Evolutionary conservation across 2,329 filamentous ascomycete species (phyloP).

Genomic region (Alternaria incomplexa): DNA sequence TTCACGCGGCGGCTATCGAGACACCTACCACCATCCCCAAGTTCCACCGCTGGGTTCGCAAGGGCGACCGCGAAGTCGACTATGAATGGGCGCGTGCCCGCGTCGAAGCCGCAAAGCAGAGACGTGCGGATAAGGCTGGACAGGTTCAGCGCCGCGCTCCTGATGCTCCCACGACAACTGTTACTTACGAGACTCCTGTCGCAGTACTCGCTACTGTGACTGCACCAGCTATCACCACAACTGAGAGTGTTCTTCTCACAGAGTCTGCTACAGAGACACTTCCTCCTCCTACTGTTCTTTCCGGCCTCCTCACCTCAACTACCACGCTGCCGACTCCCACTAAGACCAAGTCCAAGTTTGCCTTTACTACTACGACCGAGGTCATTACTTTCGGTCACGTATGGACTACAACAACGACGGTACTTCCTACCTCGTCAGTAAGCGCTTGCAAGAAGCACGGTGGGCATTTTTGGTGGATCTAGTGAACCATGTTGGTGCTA

Average conservation of each 20-base stretch:
- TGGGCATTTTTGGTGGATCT: slow-evolving; percentile 34
- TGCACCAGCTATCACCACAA: slow-evolving; percentile 36
- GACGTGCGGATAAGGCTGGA: slow-evolving; percentile 29
- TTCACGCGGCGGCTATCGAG: slow-evolving; percentile 38
- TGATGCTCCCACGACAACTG: slow-evolving; percentile 43
- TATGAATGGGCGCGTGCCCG: slow-evolving; percentile 44
- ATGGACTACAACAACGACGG: slow-evolving; percentile 42
- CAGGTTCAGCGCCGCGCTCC: slow-evolving; percentile 42
- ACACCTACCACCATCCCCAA: slow-evolving; percentile 35
- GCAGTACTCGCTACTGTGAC: slow-evolving; percentile 41
- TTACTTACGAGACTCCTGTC: slow-evolving; percentile 37
- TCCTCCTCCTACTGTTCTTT: slow-evolving; percentile 45
- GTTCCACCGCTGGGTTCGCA: slow-evolving; percentile 29
- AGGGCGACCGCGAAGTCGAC: slow-evolving; percentile 37
- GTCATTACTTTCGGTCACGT: slow-evolving; percentile 45
- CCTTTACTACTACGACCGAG: slow-evolving; percentile 37
- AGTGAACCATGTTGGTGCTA: not conserved
- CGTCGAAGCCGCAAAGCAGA: slow-evolving; percentile 43
- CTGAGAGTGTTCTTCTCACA: slow-evolving; percentile 32
- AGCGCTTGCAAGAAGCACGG: slow-evolving; percentile 43
- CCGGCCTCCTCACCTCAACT: slow-evolving; percentile 40
- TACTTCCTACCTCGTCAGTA: slow-evolving; percentile 45
- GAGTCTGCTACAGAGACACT: slow-evolving; percentile 36
- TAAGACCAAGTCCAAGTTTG: slow-evolving; percentile 39
- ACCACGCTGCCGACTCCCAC: slow-evolving; percentile 47